A percentile compares a stretch with the other conserved stretches of the same genome.
These are phyloP conservation scores for Volutella citrinella DNA, from an alignment of 2,329 filamentous ascomycete genomes.

Conservation along the genomic window DNA sequence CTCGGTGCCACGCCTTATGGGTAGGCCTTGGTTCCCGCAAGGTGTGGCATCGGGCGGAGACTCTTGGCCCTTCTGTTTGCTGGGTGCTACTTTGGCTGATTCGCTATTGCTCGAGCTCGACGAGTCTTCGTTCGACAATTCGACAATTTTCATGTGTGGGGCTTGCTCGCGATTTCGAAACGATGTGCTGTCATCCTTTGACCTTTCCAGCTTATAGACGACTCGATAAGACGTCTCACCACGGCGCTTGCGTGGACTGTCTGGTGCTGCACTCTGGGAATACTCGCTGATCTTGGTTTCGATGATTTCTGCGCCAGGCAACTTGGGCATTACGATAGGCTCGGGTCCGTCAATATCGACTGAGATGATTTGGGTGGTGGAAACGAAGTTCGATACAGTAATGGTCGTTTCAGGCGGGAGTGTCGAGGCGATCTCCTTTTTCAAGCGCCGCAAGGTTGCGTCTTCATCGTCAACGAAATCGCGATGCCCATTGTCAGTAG, in stretches of 20 bases:
- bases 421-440: constrained; percentile 52
- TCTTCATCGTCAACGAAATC: constrained; percentile 34
- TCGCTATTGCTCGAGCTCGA: too few species aligned
- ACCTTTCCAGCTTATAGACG: constrained; percentile 58
- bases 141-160: constrained; percentile 22
- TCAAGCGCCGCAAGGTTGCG: constrained; percentile 42
- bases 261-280: constrained; percentile 10
- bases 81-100: too few species aligned
- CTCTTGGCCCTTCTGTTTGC: too few species aligned
- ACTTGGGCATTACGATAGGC: constrained; percentile 49
- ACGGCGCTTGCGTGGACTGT: constrained; percentile 18
- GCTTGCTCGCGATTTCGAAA: constrained; percentile 33
- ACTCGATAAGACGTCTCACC: constrained; percentile 46
- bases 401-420: constrained; percentile 56
- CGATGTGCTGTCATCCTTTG: constrained; percentile 42
- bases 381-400: constrained; percentile 57
- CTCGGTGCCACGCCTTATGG: too few species aligned
- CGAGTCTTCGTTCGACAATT: constrained; percentile 26
- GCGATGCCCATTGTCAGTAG: not conserved
- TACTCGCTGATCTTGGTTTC: constrained; percentile 42
- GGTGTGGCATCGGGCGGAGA: too few species aligned
- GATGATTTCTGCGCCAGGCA: constrained; percentile 58
- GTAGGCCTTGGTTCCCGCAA: too few species aligned
- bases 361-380: constrained; percentile 61
- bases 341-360: constrained; percentile 58